These are phyloP conservation scores for Stenocarpella maydis DNA, from an alignment of 2,329 filamentous ascomycete genomes.

Conservation along the genomic window DNA sequence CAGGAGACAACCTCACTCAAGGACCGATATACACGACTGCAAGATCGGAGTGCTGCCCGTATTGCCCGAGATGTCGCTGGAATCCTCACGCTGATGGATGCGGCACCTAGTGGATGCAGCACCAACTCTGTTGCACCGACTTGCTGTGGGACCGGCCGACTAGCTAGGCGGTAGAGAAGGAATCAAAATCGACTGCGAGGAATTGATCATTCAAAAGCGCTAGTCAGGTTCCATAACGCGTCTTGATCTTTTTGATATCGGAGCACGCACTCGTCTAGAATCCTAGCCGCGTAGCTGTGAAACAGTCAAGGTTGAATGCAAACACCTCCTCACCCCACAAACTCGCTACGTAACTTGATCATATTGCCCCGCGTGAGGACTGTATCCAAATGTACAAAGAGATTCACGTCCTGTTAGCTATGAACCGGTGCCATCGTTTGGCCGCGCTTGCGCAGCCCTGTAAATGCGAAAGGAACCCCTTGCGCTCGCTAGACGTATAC, in stretches of 20 bases:
- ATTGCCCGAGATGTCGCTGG: slow-evolving; percentile 1
- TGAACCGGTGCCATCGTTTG: not conserved
- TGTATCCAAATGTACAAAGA: not conserved
- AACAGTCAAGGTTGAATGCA: not conserved
- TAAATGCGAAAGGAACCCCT: not conserved
- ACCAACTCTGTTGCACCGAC: not conserved
- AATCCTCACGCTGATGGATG: not conserved
- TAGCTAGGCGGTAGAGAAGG: not conserved
- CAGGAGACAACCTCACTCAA: not conserved
- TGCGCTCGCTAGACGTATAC: not conserved
- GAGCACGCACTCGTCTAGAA: not conserved
- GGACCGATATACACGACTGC: not conserved
- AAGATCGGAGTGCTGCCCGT: slow-evolving; percentile 6
- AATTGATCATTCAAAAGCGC: not conserved
- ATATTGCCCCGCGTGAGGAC: not conserved
- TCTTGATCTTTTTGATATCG: not conserved
- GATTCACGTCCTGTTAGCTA: not conserved
- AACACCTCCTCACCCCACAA: not conserved
- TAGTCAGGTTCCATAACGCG: not conserved
- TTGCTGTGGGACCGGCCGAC: not conserved
- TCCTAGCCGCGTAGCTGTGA: not conserved
- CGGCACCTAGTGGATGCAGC: slow-evolving; percentile 13
- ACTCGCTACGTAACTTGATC: no score
- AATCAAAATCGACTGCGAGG: not conserved
- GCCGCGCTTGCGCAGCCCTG: not conserved